These are phyloP conservation scores for Ceratocystis harringtonii DNA, from an alignment of 2,329 filamentous ascomycete species.

Conservation along the genomic window DNA sequence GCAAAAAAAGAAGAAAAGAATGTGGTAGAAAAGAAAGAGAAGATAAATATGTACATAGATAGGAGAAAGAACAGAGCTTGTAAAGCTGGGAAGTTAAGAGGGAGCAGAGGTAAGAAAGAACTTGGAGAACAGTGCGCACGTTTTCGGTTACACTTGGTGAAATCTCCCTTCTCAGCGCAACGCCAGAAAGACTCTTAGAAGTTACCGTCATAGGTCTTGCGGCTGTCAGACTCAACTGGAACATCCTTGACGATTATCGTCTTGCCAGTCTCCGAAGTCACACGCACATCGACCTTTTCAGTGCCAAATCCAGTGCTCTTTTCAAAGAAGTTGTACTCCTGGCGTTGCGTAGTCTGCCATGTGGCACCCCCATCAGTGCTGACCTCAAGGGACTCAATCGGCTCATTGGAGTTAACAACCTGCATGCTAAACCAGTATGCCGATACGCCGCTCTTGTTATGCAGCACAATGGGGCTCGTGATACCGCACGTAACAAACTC, in stretches of 20 bases:
- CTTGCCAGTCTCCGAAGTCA: slow-evolving; percentile 39
- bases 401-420: slow-evolving; percentile 46
- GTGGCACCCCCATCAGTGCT: slow-evolving; percentile 43
- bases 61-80: not conserved
- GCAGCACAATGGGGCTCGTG: slow-evolving; percentile 28
- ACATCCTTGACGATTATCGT: slow-evolving; percentile 38
- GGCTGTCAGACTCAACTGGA: slow-evolving; percentile 25
- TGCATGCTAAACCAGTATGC: slow-evolving; percentile 35
- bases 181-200: slow-evolving; percentile 19
- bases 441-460: slow-evolving; percentile 32
- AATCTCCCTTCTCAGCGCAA: not conserved
- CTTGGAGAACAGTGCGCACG: no score
- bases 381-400: slow-evolving; percentile 42
- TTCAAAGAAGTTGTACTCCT: slow-evolving; percentile 48
- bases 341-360: slow-evolving; percentile 41
- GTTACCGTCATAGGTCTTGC: slow-evolving; percentile 24
- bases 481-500: slow-evolving; percentile 29
- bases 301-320: slow-evolving; percentile 41
- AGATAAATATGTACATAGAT: not conserved
- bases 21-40: not conserved
- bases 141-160: no score
- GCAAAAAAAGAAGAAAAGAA: not conserved
- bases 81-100: no score
- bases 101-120: not conserved
- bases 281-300: slow-evolving; percentile 37